Evolutionary conservation across 2,329 filamentous ascomycete genomes (phyloP).

Genomic region (Exophiala viscosa): DNA sequence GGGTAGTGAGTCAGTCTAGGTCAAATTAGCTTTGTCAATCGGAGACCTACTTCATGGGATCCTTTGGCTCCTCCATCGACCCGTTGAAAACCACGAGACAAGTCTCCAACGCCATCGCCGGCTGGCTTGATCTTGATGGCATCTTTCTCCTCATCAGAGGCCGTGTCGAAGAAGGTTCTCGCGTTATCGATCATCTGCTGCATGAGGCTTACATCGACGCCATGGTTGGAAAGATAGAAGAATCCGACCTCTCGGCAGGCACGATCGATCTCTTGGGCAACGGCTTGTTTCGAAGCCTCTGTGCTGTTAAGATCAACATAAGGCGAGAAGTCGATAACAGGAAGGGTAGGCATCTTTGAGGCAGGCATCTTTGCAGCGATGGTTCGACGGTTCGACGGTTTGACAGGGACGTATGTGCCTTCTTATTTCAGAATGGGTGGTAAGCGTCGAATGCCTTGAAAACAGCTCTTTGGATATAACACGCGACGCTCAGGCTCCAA

Average conservation of each 20-base stretch:
- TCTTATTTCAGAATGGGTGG: no score
- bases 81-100: slow-evolving; percentile 9
- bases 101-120: slow-evolving; percentile 13
- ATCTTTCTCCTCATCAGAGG: slow-evolving; percentile 11
- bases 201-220: slow-evolving; percentile 1
- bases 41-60: slow-evolving; percentile 10
- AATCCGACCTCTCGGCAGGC: slow-evolving; percentile 19
- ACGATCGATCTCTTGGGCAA: slow-evolving; percentile 10
- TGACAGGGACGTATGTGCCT: no score
- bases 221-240: slow-evolving; percentile 18
- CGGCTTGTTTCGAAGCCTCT: background rate
- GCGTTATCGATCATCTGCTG: background rate
- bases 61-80: slow-evolving; percentile 7
- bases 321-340: slow-evolving; percentile 9
- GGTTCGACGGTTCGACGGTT: no score
- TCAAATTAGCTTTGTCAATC: background rate
- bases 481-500: no score
- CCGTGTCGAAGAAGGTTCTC: slow-evolving; percentile 7
- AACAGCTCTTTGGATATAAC: no score
- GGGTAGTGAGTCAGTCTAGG: background rate
- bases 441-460: no score
- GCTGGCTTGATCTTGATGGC: slow-evolving; percentile 2
- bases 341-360: background rate
- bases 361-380: no score
- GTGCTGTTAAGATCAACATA: slow-evolving; percentile 8